A percentile compares a stretch with the other conserved stretches of the same genome.
Evolutionary conservation across 2,329 filamentous ascomycete genomes (phyloP).

Genomic region (Aspergillus sojae): DNA sequence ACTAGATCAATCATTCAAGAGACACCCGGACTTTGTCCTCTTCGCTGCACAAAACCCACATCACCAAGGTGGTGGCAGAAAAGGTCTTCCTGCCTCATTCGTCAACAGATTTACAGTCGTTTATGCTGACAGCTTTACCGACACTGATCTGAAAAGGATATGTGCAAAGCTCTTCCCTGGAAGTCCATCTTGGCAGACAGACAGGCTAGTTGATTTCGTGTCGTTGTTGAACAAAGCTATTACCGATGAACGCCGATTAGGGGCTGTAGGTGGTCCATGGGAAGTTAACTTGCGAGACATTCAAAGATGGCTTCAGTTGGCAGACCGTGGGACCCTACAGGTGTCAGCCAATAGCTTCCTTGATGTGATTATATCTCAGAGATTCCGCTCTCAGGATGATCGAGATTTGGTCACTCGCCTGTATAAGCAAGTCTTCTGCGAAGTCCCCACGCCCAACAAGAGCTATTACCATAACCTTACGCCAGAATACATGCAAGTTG

Average conservation of each 20-base stretch:
- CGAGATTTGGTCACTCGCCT: constrained; percentile 65
- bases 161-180: constrained; percentile 75
- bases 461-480: constrained; percentile 75
- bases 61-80: constrained; percentile 92
- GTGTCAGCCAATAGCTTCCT: constrained; percentile 74
- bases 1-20: constrained; percentile 88
- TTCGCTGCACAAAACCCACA: constrained; percentile 98
- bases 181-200: constrained; percentile 61
- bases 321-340: constrained; percentile 63
- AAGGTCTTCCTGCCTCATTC: constrained; percentile 91
- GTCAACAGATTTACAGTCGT: constrained; percentile 98
- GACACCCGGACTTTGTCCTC: constrained; percentile 86
- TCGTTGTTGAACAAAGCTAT: constrained; percentile 75
- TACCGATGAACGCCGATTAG: constrained; percentile 57
- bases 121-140: constrained; percentile 86
- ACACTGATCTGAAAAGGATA: constrained; percentile 79
- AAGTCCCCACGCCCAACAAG: constrained; percentile 44
- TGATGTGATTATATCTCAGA: constrained; percentile 79
- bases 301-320: constrained; percentile 79
- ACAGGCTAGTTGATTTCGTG: constrained; percentile 77
- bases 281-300: constrained; percentile 94
- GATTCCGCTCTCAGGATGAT: constrained; percentile 77
- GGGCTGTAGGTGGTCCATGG: constrained; percentile 74
- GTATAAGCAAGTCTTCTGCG: constrained; percentile 66
- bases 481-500: constrained; percentile 71